Conservation (phyloP, 2,329 filamentous ascomycete genomes). For the Verticillium nubilum region DNA sequence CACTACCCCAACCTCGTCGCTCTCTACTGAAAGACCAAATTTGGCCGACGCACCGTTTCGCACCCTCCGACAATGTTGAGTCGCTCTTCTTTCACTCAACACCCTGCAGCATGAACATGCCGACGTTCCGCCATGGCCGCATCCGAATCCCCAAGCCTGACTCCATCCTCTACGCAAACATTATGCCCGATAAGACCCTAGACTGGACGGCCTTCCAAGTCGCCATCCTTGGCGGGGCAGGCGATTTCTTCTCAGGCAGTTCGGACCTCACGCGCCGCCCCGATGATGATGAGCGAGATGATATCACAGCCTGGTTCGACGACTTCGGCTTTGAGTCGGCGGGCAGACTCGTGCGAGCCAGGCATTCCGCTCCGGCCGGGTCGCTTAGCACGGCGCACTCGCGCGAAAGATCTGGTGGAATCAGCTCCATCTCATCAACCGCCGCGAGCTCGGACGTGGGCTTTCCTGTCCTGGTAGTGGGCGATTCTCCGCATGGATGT, state of each 20-base stretch:
- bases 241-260: conserved; percentile 41
- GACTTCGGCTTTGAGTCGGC: conserved; percentile 35
- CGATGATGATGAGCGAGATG: conserved; percentile 40
- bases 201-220: conserved; percentile 64
- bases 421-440: conserved; percentile 3
- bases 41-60: conserved; percentile 7
- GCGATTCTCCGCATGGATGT: conserved; percentile 22
- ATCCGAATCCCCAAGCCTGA: conserved; percentile 42
- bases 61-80: conserved; percentile 33
- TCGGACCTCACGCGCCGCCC: conserved; percentile 29
- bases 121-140: conserved; percentile 47
- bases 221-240: conserved; percentile 54
- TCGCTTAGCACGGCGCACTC: background rate
- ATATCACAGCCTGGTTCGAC: conserved; percentile 46
- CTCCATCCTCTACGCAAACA: conserved; percentile 16
- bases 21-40: conserved; percentile 16
- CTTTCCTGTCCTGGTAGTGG: conserved; percentile 30
- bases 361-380: background rate
- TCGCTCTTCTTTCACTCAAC: conserved; percentile 43
- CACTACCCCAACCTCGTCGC: conserved; percentile 17
- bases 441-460: conserved; percentile 23
- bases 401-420: background rate
- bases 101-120: conserved; percentile 42
- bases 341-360: background rate
- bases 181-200: conserved; percentile 42